A percentile compares a stretch with the other conserved stretches of the same genome.
These are phyloP conservation scores for Nothopassalora personata DNA, from an alignment of 2,329 filamentous ascomycete species.

Conservation along the genomic window DNA sequence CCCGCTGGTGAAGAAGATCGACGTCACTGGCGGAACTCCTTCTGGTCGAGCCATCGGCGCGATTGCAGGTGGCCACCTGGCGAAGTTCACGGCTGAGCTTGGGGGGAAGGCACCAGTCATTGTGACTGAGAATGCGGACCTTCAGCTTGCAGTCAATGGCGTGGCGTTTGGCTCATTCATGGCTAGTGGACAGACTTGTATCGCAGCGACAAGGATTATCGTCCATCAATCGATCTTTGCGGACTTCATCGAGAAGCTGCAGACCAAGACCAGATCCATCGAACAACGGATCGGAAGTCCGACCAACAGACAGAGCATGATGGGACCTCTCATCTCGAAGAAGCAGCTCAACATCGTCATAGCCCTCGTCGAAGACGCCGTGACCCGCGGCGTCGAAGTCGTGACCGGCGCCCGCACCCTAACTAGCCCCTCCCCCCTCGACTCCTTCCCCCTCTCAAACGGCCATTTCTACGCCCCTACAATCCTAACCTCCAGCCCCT, in stretches of 20 bases:
- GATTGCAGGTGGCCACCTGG: slow-evolving; percentile 59
- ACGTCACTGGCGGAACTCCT: slow-evolving; percentile 69
- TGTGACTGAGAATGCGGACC: slow-evolving; percentile 46
- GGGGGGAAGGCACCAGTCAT: slow-evolving; percentile 56
- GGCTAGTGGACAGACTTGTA: slow-evolving; percentile 55
- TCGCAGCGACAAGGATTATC: slow-evolving; percentile 51
- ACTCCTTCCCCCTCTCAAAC: slow-evolving; percentile 48
- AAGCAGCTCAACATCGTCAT: slow-evolving; percentile 57
- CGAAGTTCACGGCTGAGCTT: slow-evolving; percentile 55
- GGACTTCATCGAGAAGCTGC: slow-evolving; percentile 54
- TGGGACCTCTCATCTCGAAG: slow-evolving; percentile 59
- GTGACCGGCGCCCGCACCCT: slow-evolving; percentile 44
- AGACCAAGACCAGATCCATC: slow-evolving; percentile 61
- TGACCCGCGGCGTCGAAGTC: slow-evolving; percentile 50
- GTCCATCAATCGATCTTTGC: slow-evolving; percentile 49
- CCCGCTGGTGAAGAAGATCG: slow-evolving; percentile 66
- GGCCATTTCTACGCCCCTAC: slow-evolving; percentile 49
- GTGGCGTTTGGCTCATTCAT: slow-evolving; percentile 52
- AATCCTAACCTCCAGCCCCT: slow-evolving; percentile 26
- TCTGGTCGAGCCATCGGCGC: slow-evolving; percentile 63
- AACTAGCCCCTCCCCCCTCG: slow-evolving; percentile 44
- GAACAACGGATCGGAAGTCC: slow-evolving; percentile 60
- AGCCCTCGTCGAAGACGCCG: slow-evolving; percentile 62
- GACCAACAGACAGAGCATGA: slow-evolving; percentile 63
- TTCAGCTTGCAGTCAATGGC: slow-evolving; percentile 51